Base-by-base conservation (phyloP, 345 rosid genomes). In the Kandelia obovata region DNA sequence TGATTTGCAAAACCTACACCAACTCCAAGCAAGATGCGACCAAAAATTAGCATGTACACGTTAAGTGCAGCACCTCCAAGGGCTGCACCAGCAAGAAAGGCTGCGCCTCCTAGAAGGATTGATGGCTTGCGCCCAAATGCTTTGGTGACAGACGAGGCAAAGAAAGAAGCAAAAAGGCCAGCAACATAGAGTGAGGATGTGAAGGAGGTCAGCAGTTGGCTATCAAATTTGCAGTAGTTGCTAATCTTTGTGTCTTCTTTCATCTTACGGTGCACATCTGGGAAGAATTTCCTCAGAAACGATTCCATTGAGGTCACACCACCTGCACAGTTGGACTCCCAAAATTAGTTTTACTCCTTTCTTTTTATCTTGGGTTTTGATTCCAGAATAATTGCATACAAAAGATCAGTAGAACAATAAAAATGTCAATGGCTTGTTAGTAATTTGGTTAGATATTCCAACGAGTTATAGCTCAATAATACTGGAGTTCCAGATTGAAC, bases 281-380 rank as follows among this genome's bases (percentile, higher is more conserved):
- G 89, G 65, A 91, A 91, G 72, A 87, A 87, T 62, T 77, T 83
- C 79, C 78, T 64, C 55, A 81, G 71, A 74, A 90, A 89, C 10
- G 98, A 84, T 59, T 83, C 89, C 98, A 89, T 88, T 8, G 98
- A 85, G 51, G 95, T 88, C 77, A 92, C 96, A 31, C 94, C 96
- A 65, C 96, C 97, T 88, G 75, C 62, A 28, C 39, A 39, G 21
- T 66, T 31, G 46, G 10, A 20, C 16, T 61, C 25, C 27, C 67
- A 62, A 17, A 53, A 9, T 34, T 32, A 69, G 61, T 26, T 31
- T 37, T 26, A 4, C 0, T 23, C 6, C 52, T 26, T 43, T 6
- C 9, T 19, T 17, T 60, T n/a, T 60, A 16, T 30, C 16, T 8
- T 58, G 27, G 32, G 32, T 58, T 58, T 25, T 10, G 27, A 28